Conservation (phyloP, 176 grass and related monocot genomes). For the Carex littledalei region DNA sequence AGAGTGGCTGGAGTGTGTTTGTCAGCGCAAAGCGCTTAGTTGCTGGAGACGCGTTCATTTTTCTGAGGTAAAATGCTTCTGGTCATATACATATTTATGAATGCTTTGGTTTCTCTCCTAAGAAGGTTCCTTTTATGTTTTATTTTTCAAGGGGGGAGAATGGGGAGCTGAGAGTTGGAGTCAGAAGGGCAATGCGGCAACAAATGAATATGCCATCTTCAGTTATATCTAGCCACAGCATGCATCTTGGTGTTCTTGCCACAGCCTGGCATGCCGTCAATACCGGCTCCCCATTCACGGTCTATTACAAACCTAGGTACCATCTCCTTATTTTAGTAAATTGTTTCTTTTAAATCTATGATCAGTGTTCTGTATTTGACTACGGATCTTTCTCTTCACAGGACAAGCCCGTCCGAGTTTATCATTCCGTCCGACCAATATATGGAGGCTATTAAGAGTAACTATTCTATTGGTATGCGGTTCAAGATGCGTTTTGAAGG, state of each 20-base stretch:
- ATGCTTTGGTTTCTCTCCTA: background rate
- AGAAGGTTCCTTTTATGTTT: background rate
- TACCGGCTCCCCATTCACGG: conserved; percentile 84
- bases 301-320: conserved; percentile 97
- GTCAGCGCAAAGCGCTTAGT: conserved; percentile 86
- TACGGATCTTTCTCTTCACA: conserved; percentile 19
- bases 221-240: conserved; percentile 96
- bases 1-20: conserved; percentile 99
- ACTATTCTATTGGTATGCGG: conserved; percentile 84
- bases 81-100: background rate
- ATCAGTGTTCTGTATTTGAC: conserved; percentile 10
- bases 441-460: conserved; percentile 60
- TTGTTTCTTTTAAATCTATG: background rate
- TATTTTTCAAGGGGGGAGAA: conserved; percentile 59
- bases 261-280: conserved; percentile 96
- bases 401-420: conserved; percentile 87
- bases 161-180: conserved; percentile 87
- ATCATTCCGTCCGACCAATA: conserved; percentile 75
- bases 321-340: conserved; percentile 8
- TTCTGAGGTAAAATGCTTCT: conserved; percentile 51
- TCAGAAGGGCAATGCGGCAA: conserved; percentile 91
- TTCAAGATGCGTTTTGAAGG: conserved; percentile 99
- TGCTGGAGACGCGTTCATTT: conserved; percentile 95
- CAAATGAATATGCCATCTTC: conserved; percentile 84
- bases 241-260: conserved; percentile 98